Evolutionary conservation across 148 eudicot species (phyloP).

Genomic region (Silene uniflora): DNA sequence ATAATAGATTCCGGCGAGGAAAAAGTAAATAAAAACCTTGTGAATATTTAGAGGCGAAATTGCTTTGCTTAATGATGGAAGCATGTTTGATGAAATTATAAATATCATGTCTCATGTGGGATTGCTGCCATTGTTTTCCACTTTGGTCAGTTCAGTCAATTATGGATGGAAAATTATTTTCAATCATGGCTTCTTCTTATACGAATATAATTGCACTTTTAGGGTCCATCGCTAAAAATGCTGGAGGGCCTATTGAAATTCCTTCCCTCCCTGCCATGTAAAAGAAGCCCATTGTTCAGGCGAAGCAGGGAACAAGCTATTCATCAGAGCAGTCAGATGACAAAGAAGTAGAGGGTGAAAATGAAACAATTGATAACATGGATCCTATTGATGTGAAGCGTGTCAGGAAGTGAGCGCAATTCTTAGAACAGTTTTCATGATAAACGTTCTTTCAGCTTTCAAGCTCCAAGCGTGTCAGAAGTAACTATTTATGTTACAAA

Average conservation of each 20-base stretch:
- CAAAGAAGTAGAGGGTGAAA: conserved; percentile 88
- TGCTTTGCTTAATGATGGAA: too few relatives aligned
- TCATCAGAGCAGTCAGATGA: conserved; percentile 93
- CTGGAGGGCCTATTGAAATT: conserved; percentile 45
- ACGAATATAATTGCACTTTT: background rate
- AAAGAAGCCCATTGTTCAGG: conserved; percentile 52
- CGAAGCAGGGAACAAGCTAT: conserved; percentile 76
- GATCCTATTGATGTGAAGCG: conserved; percentile 84
- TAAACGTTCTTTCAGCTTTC: background rate
- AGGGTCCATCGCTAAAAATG: conserved; percentile 61
- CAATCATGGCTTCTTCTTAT: background rate
- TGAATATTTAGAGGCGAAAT: background rate
- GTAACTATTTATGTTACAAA: too few relatives aligned
- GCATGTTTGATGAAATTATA: too few relatives aligned
- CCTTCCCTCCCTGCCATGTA: conserved; percentile 56
- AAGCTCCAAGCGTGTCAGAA: too few relatives aligned
- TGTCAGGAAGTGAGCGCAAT: conserved; percentile 49
- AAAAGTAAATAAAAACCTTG: background rate
- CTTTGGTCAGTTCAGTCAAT: background rate
- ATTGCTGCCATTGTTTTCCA: background rate
- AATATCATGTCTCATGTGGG: background rate
- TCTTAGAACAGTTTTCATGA: too few relatives aligned
- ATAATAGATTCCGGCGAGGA: background rate
- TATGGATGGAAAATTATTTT: background rate
- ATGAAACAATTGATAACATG: conserved; percentile 48